Evolutionary conservation across 2,329 filamentous ascomycete genomes (phyloP).

Genomic region (Botrytis cinerea): DNA sequence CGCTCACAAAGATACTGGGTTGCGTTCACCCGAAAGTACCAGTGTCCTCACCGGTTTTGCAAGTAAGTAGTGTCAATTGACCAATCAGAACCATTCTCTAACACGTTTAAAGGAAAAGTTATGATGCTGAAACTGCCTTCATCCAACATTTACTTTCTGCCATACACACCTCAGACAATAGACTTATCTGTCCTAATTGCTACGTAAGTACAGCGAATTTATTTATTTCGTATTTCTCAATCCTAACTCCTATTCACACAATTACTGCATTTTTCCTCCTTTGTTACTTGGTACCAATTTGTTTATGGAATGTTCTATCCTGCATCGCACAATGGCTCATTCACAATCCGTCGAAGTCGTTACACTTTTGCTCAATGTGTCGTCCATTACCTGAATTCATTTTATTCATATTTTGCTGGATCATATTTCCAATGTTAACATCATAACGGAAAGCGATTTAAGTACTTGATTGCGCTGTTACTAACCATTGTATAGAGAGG

Average conservation of each 20-base stretch:
- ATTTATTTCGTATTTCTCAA: background rate
- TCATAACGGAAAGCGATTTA: background rate
- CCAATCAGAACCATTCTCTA: background rate
- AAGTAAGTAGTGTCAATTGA: conserved; percentile 30
- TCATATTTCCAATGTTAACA: background rate
- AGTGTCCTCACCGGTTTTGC: conserved; percentile 38
- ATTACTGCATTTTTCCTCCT: too few species aligned
- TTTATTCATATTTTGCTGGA: background rate
- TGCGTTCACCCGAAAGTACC: conserved; percentile 31
- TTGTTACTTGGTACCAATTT: background rate
- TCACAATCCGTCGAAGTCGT: background rate
- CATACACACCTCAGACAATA: conserved; percentile 43
- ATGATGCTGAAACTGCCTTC: conserved; percentile 25
- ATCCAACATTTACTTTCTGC: conserved; percentile 49
- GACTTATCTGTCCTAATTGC: conserved; percentile 23
- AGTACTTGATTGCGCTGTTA: background rate
- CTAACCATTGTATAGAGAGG: conserved; percentile 14
- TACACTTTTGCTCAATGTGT: background rate
- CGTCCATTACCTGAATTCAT: background rate
- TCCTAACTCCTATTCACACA: background rate
- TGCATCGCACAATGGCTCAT: background rate
- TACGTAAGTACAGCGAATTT: background rate
- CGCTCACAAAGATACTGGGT: conserved; percentile 30
- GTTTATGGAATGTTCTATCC: background rate
- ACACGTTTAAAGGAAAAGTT: conserved; percentile 27